These are phyloP conservation scores for Cladosporium sp. DNA, from an alignment of 2,329 filamentous ascomycete species.

Conservation along the genomic window DNA sequence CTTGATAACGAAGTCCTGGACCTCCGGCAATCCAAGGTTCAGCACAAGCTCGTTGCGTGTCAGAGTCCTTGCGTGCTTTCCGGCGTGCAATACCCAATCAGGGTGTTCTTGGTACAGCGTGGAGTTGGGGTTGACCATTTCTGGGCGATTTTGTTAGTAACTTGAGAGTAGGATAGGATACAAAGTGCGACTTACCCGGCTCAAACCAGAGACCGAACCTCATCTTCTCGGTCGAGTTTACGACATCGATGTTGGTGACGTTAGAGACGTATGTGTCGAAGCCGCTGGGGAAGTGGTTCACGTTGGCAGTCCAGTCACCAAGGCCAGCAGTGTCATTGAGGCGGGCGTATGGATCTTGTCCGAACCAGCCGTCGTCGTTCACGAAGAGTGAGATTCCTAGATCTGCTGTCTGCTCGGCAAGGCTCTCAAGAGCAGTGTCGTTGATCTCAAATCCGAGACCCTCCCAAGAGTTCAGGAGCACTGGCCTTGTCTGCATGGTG, in stretches of 20 bases:
- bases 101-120: slow-evolving; percentile 58
- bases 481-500: slow-evolving; percentile 49
- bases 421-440: slow-evolving; percentile 50
- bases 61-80: slow-evolving; percentile 53
- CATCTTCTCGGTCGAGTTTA: slow-evolving; percentile 46
- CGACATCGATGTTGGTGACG: slow-evolving; percentile 45
- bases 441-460: slow-evolving; percentile 58
- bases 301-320: slow-evolving; percentile 61
- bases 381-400: slow-evolving; percentile 62
- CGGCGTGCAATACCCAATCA: slow-evolving; percentile 60
- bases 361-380: slow-evolving; percentile 66
- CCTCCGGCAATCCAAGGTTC: slow-evolving; percentile 57
- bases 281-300: slow-evolving; percentile 55
- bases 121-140: slow-evolving; percentile 64
- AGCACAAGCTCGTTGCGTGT: slow-evolving; percentile 58
- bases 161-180: too few species aligned
- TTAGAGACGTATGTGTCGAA: slow-evolving; percentile 48
- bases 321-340: slow-evolving; percentile 55
- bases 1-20: slow-evolving; percentile 59
- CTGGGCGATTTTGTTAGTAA: slow-evolving; percentile 22
- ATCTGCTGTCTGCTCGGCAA: slow-evolving; percentile 54
- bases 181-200: slow-evolving; percentile 31
- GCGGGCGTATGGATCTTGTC: slow-evolving; percentile 54
- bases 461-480: slow-evolving; percentile 64
- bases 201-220: slow-evolving; percentile 65